Evolutionary conservation across 345 rosid species (phyloP).

Genomic region (Trapa incisa): DNA sequence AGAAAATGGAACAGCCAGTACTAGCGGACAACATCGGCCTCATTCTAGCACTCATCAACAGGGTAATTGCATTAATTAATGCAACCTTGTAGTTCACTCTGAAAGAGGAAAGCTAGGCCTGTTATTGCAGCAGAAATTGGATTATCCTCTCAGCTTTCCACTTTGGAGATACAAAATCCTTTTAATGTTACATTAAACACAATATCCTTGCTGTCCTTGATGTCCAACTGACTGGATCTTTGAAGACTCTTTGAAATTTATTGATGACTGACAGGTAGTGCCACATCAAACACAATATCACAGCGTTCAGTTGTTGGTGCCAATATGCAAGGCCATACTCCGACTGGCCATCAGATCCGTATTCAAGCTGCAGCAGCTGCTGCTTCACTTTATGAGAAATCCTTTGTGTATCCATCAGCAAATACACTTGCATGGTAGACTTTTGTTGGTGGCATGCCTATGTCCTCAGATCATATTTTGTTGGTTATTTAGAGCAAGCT

Average conservation of each 20-base stretch:
- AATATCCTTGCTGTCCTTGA: background rate
- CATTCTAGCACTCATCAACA: slow-evolving; percentile 37
- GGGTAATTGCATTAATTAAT: slow-evolving; percentile 21
- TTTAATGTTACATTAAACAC: background rate
- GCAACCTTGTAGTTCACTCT: background rate
- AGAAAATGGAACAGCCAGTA: slow-evolving; percentile 47
- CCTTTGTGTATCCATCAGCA: slow-evolving; percentile 70
- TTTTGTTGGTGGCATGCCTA: background rate
- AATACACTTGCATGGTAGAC: slow-evolving; percentile 51
- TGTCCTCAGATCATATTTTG: background rate
- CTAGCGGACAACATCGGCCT: slow-evolving; percentile 48
- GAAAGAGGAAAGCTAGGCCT: no score
- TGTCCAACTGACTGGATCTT: background rate
- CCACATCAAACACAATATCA: slow-evolving; percentile 28
- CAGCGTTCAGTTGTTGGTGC: slow-evolving; percentile 35
- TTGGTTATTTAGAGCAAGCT: background rate
- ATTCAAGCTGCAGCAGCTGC: slow-evolving; percentile 78
- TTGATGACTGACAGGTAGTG: slow-evolving; percentile 26
- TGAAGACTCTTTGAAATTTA: background rate
- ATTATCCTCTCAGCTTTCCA: background rate
- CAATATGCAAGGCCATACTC: slow-evolving; percentile 19
- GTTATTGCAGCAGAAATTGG: background rate
- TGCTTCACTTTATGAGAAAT: slow-evolving; percentile 68
- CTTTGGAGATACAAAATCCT: background rate
- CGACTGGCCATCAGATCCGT: slow-evolving; percentile 60